Base-by-base conservation (phyloP, 2,329 filamentous ascomycete species). In the Hypomyces rosellus region DNA sequence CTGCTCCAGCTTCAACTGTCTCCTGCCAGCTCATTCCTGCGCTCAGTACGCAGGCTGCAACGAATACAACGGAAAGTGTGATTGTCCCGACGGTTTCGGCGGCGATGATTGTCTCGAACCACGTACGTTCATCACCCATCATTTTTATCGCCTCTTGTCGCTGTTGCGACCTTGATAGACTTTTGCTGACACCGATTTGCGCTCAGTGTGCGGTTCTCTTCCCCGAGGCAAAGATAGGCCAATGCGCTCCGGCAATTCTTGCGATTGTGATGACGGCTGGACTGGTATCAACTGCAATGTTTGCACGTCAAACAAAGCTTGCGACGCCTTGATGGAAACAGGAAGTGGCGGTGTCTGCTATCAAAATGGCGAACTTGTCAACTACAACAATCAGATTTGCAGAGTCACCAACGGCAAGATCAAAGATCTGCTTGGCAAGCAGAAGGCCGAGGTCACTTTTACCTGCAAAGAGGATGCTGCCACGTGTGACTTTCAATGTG, bases 241-340 rank as follows among this genome's bases (percentile, higher is more conserved):
- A 18, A 84, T 88, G 64, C 82, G 93, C 63, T 73, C 82, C 47
- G 83, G 81, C 55, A 77, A 83, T 51, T 73, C 76, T 38, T 99
- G 93, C 71, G 74, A 89, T 39, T 99, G 93, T 68, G 86, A 91
- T 63, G 88, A 95, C 36, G 93, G 93, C 50, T 99, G 93, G 93
- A 81, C 81, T 38, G 93, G 93, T 56, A 92, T 99, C 72, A 99
- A 99, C 74, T 99, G 93, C 80, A 99, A 93, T 62, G 89, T 99
- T 50, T 99, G 93, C 70, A 84, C 86, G 54, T 82, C 84, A 4
- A 78, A 97, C 65, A 75, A 86, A 58, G 91, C 88, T 14, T 99
- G 93, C 64, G 82, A 93, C 65, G 84, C 88, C 34, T 74, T 99
- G 69, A 95, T 95, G 84, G 88, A 89, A 4, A 83, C 85, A 13